A percentile compares a stretch with the other conserved stretches of the same genome.
Evolutionary conservation across 2,329 filamentous ascomycete species (phyloP).

Genomic region (Ceratocystiopsis sp.): DNA sequence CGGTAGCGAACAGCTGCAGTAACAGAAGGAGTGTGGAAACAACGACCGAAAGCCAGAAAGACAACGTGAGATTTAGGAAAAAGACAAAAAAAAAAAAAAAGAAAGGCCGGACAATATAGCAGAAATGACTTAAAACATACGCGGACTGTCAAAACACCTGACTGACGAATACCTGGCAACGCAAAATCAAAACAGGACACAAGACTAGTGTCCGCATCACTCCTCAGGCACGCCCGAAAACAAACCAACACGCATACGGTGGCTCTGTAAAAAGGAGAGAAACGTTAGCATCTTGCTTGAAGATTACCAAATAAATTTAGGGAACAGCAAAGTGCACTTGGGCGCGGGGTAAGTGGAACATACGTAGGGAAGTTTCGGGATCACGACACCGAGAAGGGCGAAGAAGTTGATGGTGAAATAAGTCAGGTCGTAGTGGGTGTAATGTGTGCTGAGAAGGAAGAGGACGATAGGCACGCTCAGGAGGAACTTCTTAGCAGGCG

Average conservation of each 20-base stretch:
- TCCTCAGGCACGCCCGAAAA: conserved; percentile 56
- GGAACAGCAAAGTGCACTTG: background rate
- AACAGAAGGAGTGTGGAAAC: background rate
- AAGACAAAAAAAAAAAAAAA: background rate
- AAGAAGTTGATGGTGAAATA: conserved; percentile 97
- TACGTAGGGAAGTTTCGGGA: conserved; percentile 92
- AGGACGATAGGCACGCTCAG: conserved; percentile 85
- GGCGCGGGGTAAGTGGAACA: conserved; percentile 18
- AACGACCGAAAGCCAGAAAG: background rate
- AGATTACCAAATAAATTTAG: background rate
- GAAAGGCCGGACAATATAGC: conserved; percentile 1
- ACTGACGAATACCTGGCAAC: background rate
- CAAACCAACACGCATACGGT: conserved; percentile 60
- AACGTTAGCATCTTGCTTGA: conserved; percentile 12
- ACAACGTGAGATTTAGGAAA: background rate
- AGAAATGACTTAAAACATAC: background rate
- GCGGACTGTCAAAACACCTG: background rate
- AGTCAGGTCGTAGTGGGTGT: conserved; percentile 92
- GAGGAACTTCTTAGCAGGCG: conserved; percentile 94
- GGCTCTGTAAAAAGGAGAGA: conserved; percentile 34
- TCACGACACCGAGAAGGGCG: conserved; percentile 79
- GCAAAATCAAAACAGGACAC: background rate
- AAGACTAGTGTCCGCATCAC: background rate
- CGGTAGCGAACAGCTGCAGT: too few relatives aligned
- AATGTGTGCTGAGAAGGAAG: conserved; percentile 94